Evolutionary conservation across 768 basidiomycete genomes (phyloP).

Genomic region (Leucosporidium yakuticum): DNA sequence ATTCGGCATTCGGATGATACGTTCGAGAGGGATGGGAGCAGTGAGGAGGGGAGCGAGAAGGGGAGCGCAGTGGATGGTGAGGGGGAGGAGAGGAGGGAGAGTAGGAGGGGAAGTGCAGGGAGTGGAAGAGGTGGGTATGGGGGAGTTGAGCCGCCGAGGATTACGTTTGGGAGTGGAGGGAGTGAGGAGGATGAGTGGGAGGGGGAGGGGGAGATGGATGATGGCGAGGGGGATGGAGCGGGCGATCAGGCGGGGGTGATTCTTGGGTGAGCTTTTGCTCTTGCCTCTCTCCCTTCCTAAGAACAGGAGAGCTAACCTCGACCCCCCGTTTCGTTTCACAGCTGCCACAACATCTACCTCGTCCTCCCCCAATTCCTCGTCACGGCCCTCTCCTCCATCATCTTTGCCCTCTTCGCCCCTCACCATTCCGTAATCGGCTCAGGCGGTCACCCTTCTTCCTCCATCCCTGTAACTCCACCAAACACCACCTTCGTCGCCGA

Average conservation of each 20-base stretch:
- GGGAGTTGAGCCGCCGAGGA: conserved; percentile 9
- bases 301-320: not conserved
- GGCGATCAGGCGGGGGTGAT: conserved; percentile 69
- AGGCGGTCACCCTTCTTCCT: not conserved
- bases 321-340: not conserved
- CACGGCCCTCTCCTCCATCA: conserved; percentile 70
- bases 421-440: conserved; percentile 23
- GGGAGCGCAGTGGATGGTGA: not conserved
- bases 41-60: not conserved
- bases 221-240: conserved; percentile 19
- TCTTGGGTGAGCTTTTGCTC: conserved; percentile 23
- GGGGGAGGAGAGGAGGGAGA: not conserved
- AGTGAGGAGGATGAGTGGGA: conserved; percentile 37
- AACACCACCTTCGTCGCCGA: not conserved
- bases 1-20: conserved; percentile 32
- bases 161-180: conserved; percentile 29
- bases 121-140: not conserved
- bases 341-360: conserved; percentile 90
- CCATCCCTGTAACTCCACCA: not conserved
- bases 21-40: conserved; percentile 11
- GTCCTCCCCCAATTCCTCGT: conserved; percentile 92
- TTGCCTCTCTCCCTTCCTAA: conserved; percentile 53
- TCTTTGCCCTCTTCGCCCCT: conserved; percentile 81
- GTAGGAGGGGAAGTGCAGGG: not conserved
- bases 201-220: conserved; percentile 39